phyloP scores from a whole-genome alignment of 2,329 filamentous ascomycete genomes.

The Dissoconium aciculare region DNA sequence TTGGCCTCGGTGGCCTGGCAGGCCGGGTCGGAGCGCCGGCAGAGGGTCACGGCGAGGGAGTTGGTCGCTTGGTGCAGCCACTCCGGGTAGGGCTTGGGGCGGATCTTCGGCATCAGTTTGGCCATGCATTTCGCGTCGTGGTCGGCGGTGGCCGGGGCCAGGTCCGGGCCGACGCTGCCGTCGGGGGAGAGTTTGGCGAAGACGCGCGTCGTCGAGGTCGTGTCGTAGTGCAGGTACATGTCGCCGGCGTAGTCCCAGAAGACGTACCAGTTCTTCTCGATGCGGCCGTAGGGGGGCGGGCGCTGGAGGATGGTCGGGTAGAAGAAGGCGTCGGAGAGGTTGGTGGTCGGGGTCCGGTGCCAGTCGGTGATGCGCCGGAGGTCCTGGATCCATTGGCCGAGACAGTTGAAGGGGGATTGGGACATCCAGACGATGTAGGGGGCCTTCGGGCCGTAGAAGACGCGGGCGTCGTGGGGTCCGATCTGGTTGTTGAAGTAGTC shows the following conservation, averaged over 20 bases:
- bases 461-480: constrained; percentile 43
- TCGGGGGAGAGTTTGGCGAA: constrained; percentile 34
- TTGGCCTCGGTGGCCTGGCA: constrained; percentile 33
- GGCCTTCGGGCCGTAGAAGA: constrained; percentile 37
- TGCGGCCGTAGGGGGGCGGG: constrained; percentile 27
- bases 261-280: constrained; percentile 48
- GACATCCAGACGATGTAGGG: constrained; percentile 40
- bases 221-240: constrained; percentile 39
- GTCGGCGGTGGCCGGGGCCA: constrained; percentile 25
- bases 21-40: constrained; percentile 30
- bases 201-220: constrained; percentile 30
- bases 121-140: constrained; percentile 37
- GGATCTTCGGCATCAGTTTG: constrained; percentile 10
- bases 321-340: constrained; percentile 23
- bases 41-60: constrained; percentile 40
- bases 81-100: constrained; percentile 20
- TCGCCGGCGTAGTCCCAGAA: constrained; percentile 39
- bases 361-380: constrained; percentile 34
- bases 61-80: constrained; percentile 46
- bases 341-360: constrained; percentile 1
- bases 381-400: constrained; percentile 42
- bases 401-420: constrained; percentile 39
- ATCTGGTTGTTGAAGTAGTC: constrained; percentile 1
- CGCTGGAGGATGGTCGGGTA: constrained; percentile 36
- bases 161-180: constrained; percentile 34